phyloP scores from a whole-genome alignment of 148 eudicot genomes.

The Oxyria digyna region DNA sequence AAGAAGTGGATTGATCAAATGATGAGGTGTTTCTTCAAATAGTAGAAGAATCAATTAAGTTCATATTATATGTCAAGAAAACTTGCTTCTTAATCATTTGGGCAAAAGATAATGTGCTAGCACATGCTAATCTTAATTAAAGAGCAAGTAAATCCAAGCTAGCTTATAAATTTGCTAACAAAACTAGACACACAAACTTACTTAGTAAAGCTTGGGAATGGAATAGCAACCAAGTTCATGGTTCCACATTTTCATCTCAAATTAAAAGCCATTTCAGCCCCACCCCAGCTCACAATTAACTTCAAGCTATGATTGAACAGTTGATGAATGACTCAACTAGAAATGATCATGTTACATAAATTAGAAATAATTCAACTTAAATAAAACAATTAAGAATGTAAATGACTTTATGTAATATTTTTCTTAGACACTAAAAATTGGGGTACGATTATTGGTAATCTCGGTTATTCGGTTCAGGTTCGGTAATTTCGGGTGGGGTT shows the following conservation, averaged over 20 bases:
- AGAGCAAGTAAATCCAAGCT: neutral
- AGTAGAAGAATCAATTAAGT: neutral
- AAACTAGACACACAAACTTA: neutral
- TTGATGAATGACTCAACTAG: neutral
- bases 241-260: neutral
- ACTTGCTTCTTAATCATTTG: neutral
- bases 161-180: neutral
- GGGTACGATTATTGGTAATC: too few relatives aligned
- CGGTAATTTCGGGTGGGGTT: too few relatives aligned
- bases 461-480: too few relatives aligned
- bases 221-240: neutral
- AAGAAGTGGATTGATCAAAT: neutral
- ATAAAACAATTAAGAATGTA: neutral
- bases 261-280: neutral
- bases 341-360: neutral
- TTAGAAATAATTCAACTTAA: neutral
- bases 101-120: slow-evolving; percentile 6
- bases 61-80: neutral
- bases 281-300: neutral
- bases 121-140: neutral
- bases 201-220: neutral
- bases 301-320: too few relatives aligned
- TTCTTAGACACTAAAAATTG: too few relatives aligned
- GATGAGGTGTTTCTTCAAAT: slow-evolving; percentile 6
- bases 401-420: neutral